Base-by-base conservation (phyloP, 2,329 filamentous ascomycete genomes). In the Purpureocillium takamizusanense region DNA sequence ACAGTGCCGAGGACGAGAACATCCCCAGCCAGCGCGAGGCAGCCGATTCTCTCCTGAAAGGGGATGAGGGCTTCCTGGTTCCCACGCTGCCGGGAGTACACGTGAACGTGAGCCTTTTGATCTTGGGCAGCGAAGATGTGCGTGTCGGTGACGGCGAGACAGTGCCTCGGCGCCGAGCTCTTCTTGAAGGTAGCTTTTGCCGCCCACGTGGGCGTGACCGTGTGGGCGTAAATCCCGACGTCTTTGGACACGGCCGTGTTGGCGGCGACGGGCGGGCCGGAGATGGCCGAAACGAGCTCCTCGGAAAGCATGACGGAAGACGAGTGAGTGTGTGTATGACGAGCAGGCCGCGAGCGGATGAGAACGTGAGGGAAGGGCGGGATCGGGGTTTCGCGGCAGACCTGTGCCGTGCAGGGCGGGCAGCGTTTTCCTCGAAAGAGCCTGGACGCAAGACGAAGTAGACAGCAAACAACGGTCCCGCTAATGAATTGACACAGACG, bases 51-150 rank as follows among this genome's bases (percentile, higher is more conserved):
- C 61, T 97, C 90, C 0, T 84, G 81, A 52, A 98, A 94, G 1
- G 89, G 83, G 15, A 97, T 78, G 14, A 86, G 75, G 7, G 86
- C 84, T 63, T 97, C 90, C 56, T 95, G 88, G 51, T 85, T 92
- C 21, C 85, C 85, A 46, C 85, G 84, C 42, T 80, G 72, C 39
- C 88, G 76, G 41, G 77, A 89, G 63, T 97, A 98, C 39, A 98
- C 87, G 62, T 97, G 86, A 2, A 98, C 75, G 31, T 94, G 85
- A 0, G 88, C 86, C 61, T 95, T 97, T 47, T 89, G 88, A 36
- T 83, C 74, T 59, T 98, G 92, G 4, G 87, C 90, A 4, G 89
- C 83, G 57, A 95, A 98, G 34, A 97, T 72, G 57, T 98, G 92
- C 15, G 81, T 81, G 33, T 76, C 70, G 60, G 75, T 94, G 50